Evolutionary conservation across 495 filamentous ascomycete species (phyloP).

Genomic region (Cenococcum geophilum): DNA sequence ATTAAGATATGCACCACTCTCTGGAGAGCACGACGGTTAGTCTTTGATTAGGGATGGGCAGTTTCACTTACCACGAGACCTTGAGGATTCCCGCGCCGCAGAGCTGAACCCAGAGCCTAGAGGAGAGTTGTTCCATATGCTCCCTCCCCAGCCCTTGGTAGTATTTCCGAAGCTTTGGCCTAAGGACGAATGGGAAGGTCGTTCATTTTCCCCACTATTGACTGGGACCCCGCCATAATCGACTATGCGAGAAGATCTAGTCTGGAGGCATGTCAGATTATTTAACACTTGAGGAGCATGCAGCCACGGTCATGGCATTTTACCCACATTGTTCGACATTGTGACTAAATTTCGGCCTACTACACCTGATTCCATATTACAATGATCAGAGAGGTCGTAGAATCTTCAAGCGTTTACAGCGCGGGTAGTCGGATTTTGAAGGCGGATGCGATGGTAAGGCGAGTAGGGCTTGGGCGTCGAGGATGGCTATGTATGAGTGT

Average conservation of each 20-base stretch:
- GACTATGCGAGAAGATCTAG: conserved; percentile 13
- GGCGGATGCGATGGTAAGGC: not conserved
- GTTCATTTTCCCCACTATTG: conserved; percentile 21
- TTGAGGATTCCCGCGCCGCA: conserved; percentile 36
- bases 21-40: conserved; percentile 8
- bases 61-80: conserved; percentile 43
- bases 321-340: conserved; percentile 27
- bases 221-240: conserved; percentile 17
- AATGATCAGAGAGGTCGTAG: conserved; percentile 2
- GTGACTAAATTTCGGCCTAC: conserved; percentile 15
- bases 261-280: conserved; percentile 19
- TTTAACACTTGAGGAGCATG: not conserved
- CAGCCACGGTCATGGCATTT: not conserved
- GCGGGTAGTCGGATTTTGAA: not conserved
- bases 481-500: not conserved
- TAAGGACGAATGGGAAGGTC: conserved; percentile 35
- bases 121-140: conserved; percentile 56
- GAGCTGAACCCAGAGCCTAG: conserved; percentile 47
- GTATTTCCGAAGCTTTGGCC: conserved; percentile 44
- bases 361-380: conserved; percentile 21
- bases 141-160: conserved; percentile 49
- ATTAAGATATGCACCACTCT: conserved; percentile 20
- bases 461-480: not conserved
- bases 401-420: not conserved
- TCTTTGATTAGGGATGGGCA: conserved; percentile 4